Evolutionary conservation across 768 basidiomycete genomes (phyloP).

Genomic region (Mycena venus): DNA sequence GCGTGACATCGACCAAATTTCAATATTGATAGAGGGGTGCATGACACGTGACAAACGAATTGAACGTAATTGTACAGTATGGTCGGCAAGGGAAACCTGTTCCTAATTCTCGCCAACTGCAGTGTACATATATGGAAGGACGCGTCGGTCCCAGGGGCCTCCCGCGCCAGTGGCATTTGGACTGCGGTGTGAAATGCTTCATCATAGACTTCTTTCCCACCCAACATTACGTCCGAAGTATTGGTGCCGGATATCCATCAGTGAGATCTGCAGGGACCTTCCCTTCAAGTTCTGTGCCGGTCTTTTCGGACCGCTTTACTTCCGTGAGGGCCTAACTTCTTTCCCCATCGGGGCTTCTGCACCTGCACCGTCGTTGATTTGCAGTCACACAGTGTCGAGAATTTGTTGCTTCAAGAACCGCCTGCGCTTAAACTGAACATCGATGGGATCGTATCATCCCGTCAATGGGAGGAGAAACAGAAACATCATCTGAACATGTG

Average conservation of each 20-base stretch:
- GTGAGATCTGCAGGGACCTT: slow-evolving; percentile 4
- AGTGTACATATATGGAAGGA: background rate
- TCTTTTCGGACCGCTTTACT: background rate
- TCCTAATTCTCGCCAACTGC: background rate
- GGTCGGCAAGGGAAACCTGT: background rate
- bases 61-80: background rate
- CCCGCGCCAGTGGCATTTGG: background rate
- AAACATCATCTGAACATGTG: too few species aligned
- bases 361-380: slow-evolving; percentile 3
- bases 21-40: too few species aligned
- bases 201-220: too few species aligned
- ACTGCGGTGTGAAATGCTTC: background rate
- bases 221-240: too few species aligned
- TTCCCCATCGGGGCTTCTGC: slow-evolving; percentile 17
- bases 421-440: slow-evolving; percentile 3
- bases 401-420: background rate
- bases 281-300: background rate
- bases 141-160: background rate
- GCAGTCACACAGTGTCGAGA: slow-evolving; percentile 9
- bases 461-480: too few species aligned
- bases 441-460: slow-evolving; percentile 8
- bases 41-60: too few species aligned
- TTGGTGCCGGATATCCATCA: too few species aligned
- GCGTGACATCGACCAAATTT: too few species aligned
- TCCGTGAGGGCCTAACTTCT: background rate